phyloP scores from a whole-genome alignment of 441 rosid species.

The Melastoma candidum region DNA sequence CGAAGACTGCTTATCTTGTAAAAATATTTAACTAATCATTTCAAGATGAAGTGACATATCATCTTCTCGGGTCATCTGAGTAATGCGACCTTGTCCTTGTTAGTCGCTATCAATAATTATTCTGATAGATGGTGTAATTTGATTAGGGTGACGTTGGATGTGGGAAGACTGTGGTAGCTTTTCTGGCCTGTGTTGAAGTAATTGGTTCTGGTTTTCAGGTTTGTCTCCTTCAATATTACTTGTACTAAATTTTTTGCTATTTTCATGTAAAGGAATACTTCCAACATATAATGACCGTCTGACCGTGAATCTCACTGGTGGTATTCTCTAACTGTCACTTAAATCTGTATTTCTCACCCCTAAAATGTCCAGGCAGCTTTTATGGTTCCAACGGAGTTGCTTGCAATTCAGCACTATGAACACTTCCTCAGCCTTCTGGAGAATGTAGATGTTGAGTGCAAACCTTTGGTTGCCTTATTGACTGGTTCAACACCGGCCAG shows the following conservation, averaged over 20 bases:
- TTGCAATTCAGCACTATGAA: conserved; percentile 89
- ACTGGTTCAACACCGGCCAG: conserved; percentile 84
- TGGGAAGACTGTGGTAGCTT: conserved; percentile 93
- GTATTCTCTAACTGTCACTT: conserved; percentile 8
- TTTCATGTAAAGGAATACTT: not conserved
- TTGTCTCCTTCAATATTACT: conserved; percentile 12
- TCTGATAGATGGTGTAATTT: conserved; percentile 9
- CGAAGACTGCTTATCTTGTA: not conserved
- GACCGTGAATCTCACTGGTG: too few species aligned
- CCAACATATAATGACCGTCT: too few species aligned
- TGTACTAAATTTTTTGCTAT: not conserved
- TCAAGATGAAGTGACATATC: not conserved
- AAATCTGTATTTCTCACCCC: not conserved
- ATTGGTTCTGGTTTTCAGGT: conserved; percentile 94
- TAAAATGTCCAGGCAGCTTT: conserved; percentile 67
- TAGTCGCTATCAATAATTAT: too few species aligned
- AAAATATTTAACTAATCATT: not conserved
- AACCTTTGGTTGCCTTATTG: conserved; percentile 79
- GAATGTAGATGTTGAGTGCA: conserved; percentile 45
- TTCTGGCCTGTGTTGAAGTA: conserved; percentile 97
- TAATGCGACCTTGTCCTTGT: too few species aligned
- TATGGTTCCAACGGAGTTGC: conserved; percentile 98
- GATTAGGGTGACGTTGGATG: conserved; percentile 96
- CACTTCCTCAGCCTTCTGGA: conserved; percentile 63
- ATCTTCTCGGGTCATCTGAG: too few species aligned